phyloP scores from a whole-genome alignment of 352 stramenopile species.

The Pelagophyceae sp. region DNA sequence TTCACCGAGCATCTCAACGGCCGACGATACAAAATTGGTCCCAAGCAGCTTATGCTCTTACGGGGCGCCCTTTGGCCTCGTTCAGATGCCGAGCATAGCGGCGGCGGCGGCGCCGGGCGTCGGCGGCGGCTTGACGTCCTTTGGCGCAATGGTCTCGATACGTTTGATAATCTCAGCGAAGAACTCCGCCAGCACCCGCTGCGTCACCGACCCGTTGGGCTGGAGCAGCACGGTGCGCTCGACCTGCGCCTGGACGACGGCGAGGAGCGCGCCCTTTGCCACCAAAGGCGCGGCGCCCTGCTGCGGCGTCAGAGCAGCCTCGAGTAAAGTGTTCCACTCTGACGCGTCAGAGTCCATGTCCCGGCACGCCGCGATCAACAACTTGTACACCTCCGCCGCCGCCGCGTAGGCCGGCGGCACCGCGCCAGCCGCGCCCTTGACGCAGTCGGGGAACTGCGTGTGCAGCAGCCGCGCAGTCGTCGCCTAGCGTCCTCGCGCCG shows the following conservation, averaged over 20 bases:
- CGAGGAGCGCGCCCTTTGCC: conserved; percentile 35
- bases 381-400: conserved; percentile 29
- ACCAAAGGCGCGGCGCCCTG: conserved; percentile 27
- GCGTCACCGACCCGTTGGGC: conserved; percentile 52
- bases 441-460: too few relatives aligned
- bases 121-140: background rate
- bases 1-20: too few relatives aligned
- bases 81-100: background rate
- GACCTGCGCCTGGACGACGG: conserved; percentile 51
- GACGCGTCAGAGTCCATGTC: background rate
- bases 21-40: too few relatives aligned
- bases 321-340: background rate
- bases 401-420: background rate
- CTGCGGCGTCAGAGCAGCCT: conserved; percentile 31
- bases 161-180: conserved; percentile 47
- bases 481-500: too few relatives aligned
- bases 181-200: conserved; percentile 55
- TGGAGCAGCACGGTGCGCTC: conserved; percentile 51
- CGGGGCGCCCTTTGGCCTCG: too few relatives aligned
- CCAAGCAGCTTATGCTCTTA: too few relatives aligned
- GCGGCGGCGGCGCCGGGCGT: too few relatives aligned
- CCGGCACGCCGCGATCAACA: background rate
- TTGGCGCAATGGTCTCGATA: conserved; percentile 33
- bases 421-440: background rate
- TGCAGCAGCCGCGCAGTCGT: too few relatives aligned